Evolutionary conservation across 805 yeast species (phyloP).

Genomic region (Yarrowia osloensis): DNA sequence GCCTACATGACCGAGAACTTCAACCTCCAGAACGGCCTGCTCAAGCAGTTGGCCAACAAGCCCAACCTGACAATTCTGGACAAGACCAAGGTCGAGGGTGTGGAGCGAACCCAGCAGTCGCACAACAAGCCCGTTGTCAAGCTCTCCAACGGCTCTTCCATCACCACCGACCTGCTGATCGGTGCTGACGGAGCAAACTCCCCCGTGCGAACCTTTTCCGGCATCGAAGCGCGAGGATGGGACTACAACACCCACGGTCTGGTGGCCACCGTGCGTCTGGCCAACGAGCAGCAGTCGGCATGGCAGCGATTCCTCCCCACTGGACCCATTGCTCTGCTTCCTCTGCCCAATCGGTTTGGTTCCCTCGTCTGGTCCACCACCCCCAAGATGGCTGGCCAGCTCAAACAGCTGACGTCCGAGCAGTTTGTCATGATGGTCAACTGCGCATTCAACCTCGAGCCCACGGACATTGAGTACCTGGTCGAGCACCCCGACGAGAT

Average conservation of each 20-base stretch:
- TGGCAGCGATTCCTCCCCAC: slow-evolving; percentile 91
- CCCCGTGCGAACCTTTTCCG: slow-evolving; percentile 81
- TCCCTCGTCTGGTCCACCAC: slow-evolving; percentile 92
- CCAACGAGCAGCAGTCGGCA: slow-evolving; percentile 73
- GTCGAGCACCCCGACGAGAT: slow-evolving; percentile 51
- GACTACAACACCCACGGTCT: slow-evolving; percentile 82
- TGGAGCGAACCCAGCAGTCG: slow-evolving; percentile 39
- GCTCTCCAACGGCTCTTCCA: slow-evolving; percentile 61
- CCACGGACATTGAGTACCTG: slow-evolving; percentile 72
- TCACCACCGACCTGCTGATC: slow-evolving; percentile 72
- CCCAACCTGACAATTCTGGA: slow-evolving; percentile 40
- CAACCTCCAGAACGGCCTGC: slow-evolving; percentile 76
- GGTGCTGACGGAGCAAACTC: slow-evolving; percentile 98
- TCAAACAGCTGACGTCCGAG: slow-evolving; percentile 59
- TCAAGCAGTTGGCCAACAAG: slow-evolving; percentile 52
- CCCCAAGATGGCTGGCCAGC: slow-evolving; percentile 66
- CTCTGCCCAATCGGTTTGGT: slow-evolving; percentile 83
- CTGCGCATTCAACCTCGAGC: slow-evolving; percentile 81
- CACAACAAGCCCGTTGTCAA: slow-evolving; percentile 72
- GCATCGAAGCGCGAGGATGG: slow-evolving; percentile 90
- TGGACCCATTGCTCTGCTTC: slow-evolving; percentile 91
- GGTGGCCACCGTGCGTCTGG: slow-evolving; percentile 83
- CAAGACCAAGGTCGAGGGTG: slow-evolving; percentile 54
- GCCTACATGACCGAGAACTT: slow-evolving; percentile 89
- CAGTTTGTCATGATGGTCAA: slow-evolving; percentile 72